Base-by-base conservation (phyloP, 2,329 filamentous ascomycete species). In the Ophiobolus disseminans region DNA sequence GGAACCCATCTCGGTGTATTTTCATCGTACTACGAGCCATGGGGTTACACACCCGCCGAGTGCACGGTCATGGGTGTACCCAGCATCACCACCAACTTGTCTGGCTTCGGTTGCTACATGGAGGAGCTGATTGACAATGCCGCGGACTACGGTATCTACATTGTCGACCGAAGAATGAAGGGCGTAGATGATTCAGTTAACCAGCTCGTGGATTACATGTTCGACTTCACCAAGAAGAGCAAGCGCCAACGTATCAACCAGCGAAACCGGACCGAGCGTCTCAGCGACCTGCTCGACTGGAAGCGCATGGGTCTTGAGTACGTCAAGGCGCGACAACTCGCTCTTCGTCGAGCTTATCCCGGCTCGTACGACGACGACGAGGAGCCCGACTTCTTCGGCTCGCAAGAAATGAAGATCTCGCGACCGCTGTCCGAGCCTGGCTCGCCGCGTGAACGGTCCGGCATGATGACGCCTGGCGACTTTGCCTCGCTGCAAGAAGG, bases 221-320 rank as follows among this genome's bases (percentile, higher is more conserved):
- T 87, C 70, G 91, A 97, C 37, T 99, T 97, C 71, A 88, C 89
- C 54, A 83, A 83, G 70, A 99, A 99, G 85, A 96, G 90, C 75
- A 89, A 91, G 48, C 86, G 94, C 53, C 94, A 99, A 76, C 90
- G 94, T 40, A 99, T 99, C 82, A 99, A 99, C 81, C 94, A 97
- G 79, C 86, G 94, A 40, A 99, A 99, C 76, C 86, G 94, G 45
- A 99, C 94, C 0, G 94, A 99, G 80, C 86, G 94, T 38, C 79
- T 99, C 45, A 96, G 91, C 68, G 94, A 99, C 72, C 80, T 99
- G 51, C 82, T 99, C 31, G 94, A 99, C 77, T 99, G 94, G 94
- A 97, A 97, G 83, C 85, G 94, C 40, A 99, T 99, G 94, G 94
- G 94, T 17, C 88, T 97, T 87, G 94, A 99, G 76, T 99, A 99